phyloP scores from a whole-genome alignment of 2,329 filamentous ascomycete species.

The Bipolaris oryzae region DNA sequence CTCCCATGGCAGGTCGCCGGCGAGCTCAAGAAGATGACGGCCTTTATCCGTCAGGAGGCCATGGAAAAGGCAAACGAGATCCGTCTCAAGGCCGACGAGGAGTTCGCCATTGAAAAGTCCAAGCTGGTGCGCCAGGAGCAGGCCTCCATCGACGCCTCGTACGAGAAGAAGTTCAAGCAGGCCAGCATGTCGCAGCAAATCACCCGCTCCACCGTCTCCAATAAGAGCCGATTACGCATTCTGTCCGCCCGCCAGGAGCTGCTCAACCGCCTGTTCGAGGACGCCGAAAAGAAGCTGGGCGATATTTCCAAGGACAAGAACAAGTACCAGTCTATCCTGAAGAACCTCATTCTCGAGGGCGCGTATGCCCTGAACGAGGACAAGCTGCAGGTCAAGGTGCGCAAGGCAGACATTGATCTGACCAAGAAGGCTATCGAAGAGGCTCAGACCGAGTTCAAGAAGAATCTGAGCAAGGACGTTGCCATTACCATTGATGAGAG shows the following conservation, averaged over 20 bases:
- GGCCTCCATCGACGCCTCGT: conserved; percentile 85
- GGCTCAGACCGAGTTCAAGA: conserved; percentile 83
- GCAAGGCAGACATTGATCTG: conserved; percentile 77
- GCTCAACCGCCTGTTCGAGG: conserved; percentile 86
- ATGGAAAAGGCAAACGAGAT: conserved; percentile 97
- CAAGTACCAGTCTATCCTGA: conserved; percentile 78
- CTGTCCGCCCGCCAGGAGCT: conserved; percentile 87
- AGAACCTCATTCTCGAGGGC: conserved; percentile 85
- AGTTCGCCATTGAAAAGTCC: conserved; percentile 98
- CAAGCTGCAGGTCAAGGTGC: conserved; percentile 73
- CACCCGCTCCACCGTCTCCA: conserved; percentile 91
- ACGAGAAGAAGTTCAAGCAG: conserved; percentile 99
- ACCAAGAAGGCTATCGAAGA: conserved; percentile 79
- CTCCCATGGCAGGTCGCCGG: conserved; percentile 75
- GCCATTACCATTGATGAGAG: conserved; percentile 76
- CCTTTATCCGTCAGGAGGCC: conserved; percentile 99
- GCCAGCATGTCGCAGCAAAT: conserved; percentile 99
- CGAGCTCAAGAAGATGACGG: conserved; percentile 99
- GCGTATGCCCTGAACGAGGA: conserved; percentile 86
- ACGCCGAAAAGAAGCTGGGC: conserved; percentile 73
- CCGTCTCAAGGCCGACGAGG: conserved; percentile 96
- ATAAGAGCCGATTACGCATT: conserved; percentile 92
- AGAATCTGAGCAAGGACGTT: conserved; percentile 72
- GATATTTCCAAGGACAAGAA: conserved; percentile 69
- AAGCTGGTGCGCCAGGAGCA: conserved; percentile 98